phyloP scores from a whole-genome alignment of 495 filamentous ascomycete genomes.

The Corynascus novoguineensis region DNA sequence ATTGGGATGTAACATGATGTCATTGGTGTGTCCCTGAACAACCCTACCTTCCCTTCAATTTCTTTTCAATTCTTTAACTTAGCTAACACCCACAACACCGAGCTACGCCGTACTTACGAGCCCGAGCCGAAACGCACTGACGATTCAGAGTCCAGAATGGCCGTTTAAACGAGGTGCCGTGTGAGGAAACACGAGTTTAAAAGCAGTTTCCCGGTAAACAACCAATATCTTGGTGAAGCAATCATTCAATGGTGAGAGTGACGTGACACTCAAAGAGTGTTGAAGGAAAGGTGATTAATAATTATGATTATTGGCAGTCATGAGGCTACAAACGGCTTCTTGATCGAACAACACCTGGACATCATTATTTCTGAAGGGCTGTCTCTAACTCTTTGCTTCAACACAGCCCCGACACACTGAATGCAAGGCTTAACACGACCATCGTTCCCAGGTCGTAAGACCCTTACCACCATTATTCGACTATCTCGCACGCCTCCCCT shows the following conservation, averaged over 20 bases:
- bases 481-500: background rate
- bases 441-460: background rate
- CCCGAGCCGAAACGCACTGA: background rate
- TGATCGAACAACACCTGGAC: no score
- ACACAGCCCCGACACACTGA: background rate
- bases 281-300: background rate
- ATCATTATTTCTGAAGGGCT: no score
- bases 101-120: background rate
- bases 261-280: background rate
- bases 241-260: no score
- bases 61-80: no score
- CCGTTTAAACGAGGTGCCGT: background rate
- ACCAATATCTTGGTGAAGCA: no score
- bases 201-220: no score
- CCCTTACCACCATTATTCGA: background rate
- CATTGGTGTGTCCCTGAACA: no score
- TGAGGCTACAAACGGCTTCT: no score
- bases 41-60: background rate
- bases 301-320: no score
- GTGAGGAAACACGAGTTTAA: no score
- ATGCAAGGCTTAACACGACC: background rate
- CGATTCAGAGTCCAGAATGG: background rate
- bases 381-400: background rate
- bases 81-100: no score
- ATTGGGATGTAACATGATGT: no score